Evolutionary conservation across 495 filamentous ascomycete genomes (phyloP), one percentile per base, ranked within the genome.

Genomic region (Bombardia bombarda): DNA sequence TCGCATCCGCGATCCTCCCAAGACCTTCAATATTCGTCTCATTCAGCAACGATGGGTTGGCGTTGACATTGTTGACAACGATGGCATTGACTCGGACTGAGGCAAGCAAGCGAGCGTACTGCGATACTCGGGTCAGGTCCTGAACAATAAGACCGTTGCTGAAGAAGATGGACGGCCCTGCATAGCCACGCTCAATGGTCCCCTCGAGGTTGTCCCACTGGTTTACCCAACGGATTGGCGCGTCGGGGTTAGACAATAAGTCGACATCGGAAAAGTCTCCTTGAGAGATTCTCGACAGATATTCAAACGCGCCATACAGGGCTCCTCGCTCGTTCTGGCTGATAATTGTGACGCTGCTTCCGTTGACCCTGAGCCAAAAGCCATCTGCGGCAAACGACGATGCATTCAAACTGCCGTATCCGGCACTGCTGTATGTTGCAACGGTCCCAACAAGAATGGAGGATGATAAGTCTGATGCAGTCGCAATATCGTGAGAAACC

Each of bases 121-220:
- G 66, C 1, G 63, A 50, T 1, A 70, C 74, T 0, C 80, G 75
- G 4, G 72, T 76, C 36, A 82, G 58, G 51, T 87, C 74, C 3
- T 73, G 55, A 14, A 70, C 51, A n/a, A 80, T 60, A 7, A 44
- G 42, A 26, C 75, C 78, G 42, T 77, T 61, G 34, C 62, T 52
- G 59, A 85, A 86, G 64, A 85, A 86, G 45, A 86, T 82, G 7
- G 82, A 86, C 2, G 63, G 52, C 4, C 83, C 83, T n/a, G 65
- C 81, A 45, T 81, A 87, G 24, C 83, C 83, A 28, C 80, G 66
- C 58, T 84, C 81, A 36, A 86, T 79, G 43, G 68, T 79, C 18
- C 82, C 83, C 24, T 83, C 76, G 59, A 84, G 65, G 47, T 87
- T 84, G 55, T 85, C 79, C 83, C 82, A 87, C 46, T 87, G 72